phyloP scores from a whole-genome alignment of 1,284 basidiomycete genomes.

The Sporisorium scitamineum region DNA sequence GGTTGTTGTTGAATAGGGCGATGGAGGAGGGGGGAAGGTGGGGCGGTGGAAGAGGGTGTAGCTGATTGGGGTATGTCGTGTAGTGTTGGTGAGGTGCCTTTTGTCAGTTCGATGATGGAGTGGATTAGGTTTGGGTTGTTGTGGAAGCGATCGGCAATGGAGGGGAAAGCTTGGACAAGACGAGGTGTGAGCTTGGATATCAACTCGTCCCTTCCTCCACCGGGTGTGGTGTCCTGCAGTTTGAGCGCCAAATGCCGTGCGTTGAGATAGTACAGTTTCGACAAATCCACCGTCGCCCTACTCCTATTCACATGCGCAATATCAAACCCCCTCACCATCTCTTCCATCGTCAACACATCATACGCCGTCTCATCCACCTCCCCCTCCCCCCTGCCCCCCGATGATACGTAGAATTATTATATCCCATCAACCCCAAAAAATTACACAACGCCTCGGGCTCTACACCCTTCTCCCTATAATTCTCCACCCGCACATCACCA shows the following conservation, averaged over 20 bases:
- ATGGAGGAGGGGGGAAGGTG: not conserved
- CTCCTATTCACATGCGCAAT: conserved; percentile 59
- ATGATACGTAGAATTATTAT: conserved; percentile 73
- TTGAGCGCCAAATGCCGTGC: conserved; percentile 54
- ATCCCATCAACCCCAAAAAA: conserved; percentile 92
- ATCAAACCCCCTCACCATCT: conserved; percentile 56
- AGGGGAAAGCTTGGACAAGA: conserved; percentile 18
- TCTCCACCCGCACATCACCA: conserved; percentile 86
- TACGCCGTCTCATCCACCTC: conserved; percentile 24
- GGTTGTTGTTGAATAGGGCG: conserved; percentile 12
- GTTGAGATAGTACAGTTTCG: conserved; percentile 64
- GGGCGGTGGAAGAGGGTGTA: conserved; percentile 24
- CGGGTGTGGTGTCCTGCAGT: conserved; percentile 26
- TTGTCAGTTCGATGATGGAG: conserved; percentile 21
- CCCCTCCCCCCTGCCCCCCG: not conserved
- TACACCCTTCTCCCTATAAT: conserved; percentile 87
- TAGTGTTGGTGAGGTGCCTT: conserved; percentile 27
- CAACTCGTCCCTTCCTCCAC: conserved; percentile 29
- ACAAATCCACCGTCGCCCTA: conserved; percentile 56
- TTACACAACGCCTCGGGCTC: conserved; percentile 91
- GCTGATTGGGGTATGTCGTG: conserved; percentile 35
- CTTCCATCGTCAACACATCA: conserved; percentile 59
- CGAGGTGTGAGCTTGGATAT: conserved; percentile 16
- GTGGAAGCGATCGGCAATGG: not conserved
- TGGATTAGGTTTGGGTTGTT: conserved; percentile 5